Evolutionary conservation across 108 stramenopile species (phyloP).

Genomic region (Tribonema minus): DNA sequence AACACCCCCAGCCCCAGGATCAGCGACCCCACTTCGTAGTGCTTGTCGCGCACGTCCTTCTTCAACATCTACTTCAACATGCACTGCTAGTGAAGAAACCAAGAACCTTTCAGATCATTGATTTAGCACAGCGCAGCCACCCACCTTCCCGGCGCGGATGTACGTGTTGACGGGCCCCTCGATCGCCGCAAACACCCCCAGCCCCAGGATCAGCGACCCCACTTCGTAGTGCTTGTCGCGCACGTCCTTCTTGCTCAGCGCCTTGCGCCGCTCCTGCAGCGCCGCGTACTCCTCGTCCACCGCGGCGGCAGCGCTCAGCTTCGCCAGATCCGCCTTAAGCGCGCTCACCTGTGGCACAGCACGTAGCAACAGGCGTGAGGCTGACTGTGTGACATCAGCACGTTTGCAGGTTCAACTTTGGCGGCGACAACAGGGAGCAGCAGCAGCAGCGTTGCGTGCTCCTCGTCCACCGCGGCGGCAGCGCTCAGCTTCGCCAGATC

Average conservation of each 20-base stretch:
- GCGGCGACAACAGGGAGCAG: background rate
- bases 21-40: too few relatives aligned
- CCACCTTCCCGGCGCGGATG: conserved; percentile 78
- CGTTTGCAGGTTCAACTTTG: too few relatives aligned
- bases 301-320: conserved; percentile 11
- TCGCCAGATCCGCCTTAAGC: conserved; percentile 36
- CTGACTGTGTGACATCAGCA: too few relatives aligned
- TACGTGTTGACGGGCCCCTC: conserved; percentile 95
- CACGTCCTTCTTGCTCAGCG: conserved; percentile 54
- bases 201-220: conserved; percentile 74
- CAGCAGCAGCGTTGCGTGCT: background rate
- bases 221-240: conserved; percentile 83
- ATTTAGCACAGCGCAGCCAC: too few relatives aligned
- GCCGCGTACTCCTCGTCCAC: conserved; percentile 65
- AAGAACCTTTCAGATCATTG: too few relatives aligned
- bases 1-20: too few relatives aligned
- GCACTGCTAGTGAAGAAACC: too few relatives aligned
- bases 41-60: conserved; percentile 68
- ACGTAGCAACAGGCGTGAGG: background rate
- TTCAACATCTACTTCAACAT: conserved; percentile 70
- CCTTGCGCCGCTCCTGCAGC: conserved; percentile 73
- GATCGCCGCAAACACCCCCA: conserved; percentile 86
- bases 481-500: too few relatives aligned
- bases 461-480: too few relatives aligned
- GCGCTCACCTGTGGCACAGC: background rate